These are phyloP conservation scores for Symbiodinium natans DNA, from an alignment of 73 alveolate species.

Conservation along the genomic window DNA sequence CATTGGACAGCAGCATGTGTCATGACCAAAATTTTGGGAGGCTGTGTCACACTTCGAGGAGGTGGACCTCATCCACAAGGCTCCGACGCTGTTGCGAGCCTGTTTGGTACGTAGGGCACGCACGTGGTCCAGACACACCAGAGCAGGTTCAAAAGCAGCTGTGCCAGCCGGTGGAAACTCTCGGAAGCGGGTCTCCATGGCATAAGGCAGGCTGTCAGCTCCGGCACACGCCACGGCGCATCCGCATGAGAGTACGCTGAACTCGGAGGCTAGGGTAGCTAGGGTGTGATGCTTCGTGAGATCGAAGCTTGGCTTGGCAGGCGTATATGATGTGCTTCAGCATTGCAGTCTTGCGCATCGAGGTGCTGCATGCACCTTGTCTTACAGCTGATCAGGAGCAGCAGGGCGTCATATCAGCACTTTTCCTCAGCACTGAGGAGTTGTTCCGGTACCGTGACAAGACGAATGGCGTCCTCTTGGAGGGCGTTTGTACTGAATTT, in stretches of 20 bases:
- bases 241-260: not conserved
- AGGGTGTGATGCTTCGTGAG: too few relatives aligned
- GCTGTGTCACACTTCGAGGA: constrained; percentile 67
- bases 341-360: constrained; percentile 23
- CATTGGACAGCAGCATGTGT: too few relatives aligned
- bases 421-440: not conserved
- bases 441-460: not conserved
- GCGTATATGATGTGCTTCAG: constrained; percentile 59
- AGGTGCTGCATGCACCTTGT: constrained; percentile 39
- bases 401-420: not conserved
- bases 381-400: not conserved
- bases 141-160: constrained; percentile 73
- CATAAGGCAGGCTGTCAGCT: not conserved
- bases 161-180: constrained; percentile 36
- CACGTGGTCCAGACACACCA: not conserved
- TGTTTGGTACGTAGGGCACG: too few relatives aligned
- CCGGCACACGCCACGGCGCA: not conserved
- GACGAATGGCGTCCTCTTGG: constrained; percentile 33
- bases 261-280: too few relatives aligned
- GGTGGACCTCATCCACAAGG: constrained; percentile 59
- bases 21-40: too few relatives aligned
- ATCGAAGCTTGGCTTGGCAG: not conserved
- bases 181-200: constrained; percentile 30
- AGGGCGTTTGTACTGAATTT: constrained; percentile 12
- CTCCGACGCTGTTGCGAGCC: too few relatives aligned